Percentiles rank a stretch among this genome's conserved stretches.
phyloP scores from a whole-genome alignment of 495 filamentous ascomycete genomes.

The Aspergillus nanangensis region DNA sequence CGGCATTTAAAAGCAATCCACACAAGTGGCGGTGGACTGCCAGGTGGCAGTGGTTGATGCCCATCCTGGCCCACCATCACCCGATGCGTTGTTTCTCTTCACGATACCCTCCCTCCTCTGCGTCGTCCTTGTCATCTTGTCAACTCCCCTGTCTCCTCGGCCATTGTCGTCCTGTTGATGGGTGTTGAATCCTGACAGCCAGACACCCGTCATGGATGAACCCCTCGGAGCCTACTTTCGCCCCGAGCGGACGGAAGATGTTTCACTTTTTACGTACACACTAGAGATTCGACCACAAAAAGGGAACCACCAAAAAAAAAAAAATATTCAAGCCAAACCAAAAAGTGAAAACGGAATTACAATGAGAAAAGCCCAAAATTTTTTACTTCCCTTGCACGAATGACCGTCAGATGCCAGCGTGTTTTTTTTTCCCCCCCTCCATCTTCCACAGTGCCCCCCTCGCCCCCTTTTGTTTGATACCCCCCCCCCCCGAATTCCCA shows the following conservation, averaged over 20 bases:
- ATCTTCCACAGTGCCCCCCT: not conserved
- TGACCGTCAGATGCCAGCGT: too few species aligned
- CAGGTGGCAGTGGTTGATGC: slow-evolving; percentile 12
- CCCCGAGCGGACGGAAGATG: not conserved
- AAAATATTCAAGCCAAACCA: not conserved
- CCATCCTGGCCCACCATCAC: slow-evolving; percentile 2
- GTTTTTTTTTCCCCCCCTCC: slow-evolving; percentile 1
- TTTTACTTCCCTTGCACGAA: too few species aligned
- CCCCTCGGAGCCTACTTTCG: not conserved
- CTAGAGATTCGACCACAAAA: not conserved
- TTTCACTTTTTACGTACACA: not conserved
- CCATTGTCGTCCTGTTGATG: too few species aligned
- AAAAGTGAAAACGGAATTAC: too few species aligned
- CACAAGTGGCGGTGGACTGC: slow-evolving; percentile 3
- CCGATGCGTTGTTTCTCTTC: not conserved
- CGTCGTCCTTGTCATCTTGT: not conserved
- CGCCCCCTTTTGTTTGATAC: slow-evolving; percentile 12
- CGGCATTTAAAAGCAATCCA: too few species aligned
- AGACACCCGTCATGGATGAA: too few species aligned
- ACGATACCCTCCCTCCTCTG: too few species aligned
- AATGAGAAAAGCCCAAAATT: too few species aligned
- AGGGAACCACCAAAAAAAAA: not conserved
- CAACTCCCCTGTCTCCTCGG: not conserved
- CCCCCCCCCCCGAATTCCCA: too few species aligned
- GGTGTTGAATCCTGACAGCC: too few species aligned